Conservation (phyloP, 495 filamentous ascomycete genomes). For the Usnea hakonensis region DNA sequence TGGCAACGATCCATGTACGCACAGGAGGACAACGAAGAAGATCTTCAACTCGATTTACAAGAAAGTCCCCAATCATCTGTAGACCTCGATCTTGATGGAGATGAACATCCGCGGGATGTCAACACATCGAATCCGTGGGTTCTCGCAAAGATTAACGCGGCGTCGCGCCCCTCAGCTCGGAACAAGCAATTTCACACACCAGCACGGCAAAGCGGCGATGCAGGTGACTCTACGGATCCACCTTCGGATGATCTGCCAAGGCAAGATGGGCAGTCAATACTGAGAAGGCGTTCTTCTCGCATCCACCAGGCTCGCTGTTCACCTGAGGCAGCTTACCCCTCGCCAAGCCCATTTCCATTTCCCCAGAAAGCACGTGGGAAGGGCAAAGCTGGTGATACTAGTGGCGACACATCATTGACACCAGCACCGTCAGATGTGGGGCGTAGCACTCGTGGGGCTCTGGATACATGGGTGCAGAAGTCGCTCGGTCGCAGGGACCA, state of each 20-base stretch:
- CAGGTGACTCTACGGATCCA: not conserved
- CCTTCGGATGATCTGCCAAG: conserved; percentile 3
- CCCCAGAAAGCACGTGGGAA: conserved; percentile 19
- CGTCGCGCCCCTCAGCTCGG: conserved; percentile 18
- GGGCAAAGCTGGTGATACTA: not conserved
- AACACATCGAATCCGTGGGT: conserved; percentile 51
- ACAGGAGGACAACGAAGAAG: conserved; percentile 10
- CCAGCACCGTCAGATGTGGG: not conserved
- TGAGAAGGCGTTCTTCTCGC: not conserved
- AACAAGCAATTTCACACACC: conserved; percentile 18
- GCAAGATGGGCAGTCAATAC: not conserved
- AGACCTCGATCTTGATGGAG: conserved; percentile 19
- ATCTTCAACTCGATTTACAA: not conserved
- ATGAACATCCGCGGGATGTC: conserved; percentile 19
- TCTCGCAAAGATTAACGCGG: conserved; percentile 50
- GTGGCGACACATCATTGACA: not conserved
- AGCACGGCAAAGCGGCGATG: conserved; percentile 16
- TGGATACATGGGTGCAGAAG: conserved; percentile 23
- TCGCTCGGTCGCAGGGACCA: not conserved
- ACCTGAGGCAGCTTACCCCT: conserved; percentile 2
- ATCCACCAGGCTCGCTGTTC: not conserved
- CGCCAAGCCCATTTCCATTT: conserved; percentile 18
- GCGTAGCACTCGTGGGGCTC: not conserved
- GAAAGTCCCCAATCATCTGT: not conserved
- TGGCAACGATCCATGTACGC: conserved; percentile 10